phyloP scores from a whole-genome alignment of 495 filamentous ascomycete species.

The Xylona heveae region DNA sequence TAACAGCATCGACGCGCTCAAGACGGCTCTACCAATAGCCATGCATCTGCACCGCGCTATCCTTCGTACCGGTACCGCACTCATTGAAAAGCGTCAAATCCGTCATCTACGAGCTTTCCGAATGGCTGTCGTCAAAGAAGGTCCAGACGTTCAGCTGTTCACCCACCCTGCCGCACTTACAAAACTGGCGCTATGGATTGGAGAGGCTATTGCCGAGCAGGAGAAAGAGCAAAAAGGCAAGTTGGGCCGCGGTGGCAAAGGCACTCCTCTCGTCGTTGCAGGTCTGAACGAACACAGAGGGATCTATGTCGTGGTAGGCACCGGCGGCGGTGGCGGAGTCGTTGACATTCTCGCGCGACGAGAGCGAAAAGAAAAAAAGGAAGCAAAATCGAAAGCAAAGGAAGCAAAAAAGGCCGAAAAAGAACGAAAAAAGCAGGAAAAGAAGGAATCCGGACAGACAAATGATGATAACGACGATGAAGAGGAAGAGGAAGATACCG shows the following conservation, averaged over 20 bases:
- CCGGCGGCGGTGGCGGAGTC: slow-evolving; percentile 55
- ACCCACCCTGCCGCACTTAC: slow-evolving; percentile 79
- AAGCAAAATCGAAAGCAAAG: slow-evolving; percentile 3
- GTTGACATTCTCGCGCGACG: slow-evolving; percentile 13
- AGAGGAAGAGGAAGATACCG: slow-evolving; percentile 22
- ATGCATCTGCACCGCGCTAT: slow-evolving; percentile 83
- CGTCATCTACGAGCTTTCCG: slow-evolving; percentile 78
- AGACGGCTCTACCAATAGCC: slow-evolving; percentile 56
- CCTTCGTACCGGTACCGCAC: slow-evolving; percentile 71
- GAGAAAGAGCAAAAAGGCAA: slow-evolving; percentile 55
- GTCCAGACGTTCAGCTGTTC: slow-evolving; percentile 74
- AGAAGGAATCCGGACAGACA: slow-evolving; percentile 31
- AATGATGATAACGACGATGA: slow-evolving; percentile 14
- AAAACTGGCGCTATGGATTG: slow-evolving; percentile 84
- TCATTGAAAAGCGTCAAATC: slow-evolving; percentile 87
- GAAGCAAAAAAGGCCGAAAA: slow-evolving; percentile 3
- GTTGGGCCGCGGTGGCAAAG: slow-evolving; percentile 41
- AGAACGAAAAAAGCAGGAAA: slow-evolving; percentile 14
- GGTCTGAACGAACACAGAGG: slow-evolving; percentile 73
- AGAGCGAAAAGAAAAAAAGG: slow-evolving; percentile 10
- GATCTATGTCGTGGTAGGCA: slow-evolving; percentile 76
- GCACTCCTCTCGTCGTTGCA: slow-evolving; percentile 75
- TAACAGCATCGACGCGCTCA: slow-evolving; percentile 47
- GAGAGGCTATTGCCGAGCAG: slow-evolving; percentile 76
- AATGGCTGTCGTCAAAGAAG: slow-evolving; percentile 89